Conservation (phyloP, 257 asterid species). For the Oldenlandia corymbosa region DNA sequence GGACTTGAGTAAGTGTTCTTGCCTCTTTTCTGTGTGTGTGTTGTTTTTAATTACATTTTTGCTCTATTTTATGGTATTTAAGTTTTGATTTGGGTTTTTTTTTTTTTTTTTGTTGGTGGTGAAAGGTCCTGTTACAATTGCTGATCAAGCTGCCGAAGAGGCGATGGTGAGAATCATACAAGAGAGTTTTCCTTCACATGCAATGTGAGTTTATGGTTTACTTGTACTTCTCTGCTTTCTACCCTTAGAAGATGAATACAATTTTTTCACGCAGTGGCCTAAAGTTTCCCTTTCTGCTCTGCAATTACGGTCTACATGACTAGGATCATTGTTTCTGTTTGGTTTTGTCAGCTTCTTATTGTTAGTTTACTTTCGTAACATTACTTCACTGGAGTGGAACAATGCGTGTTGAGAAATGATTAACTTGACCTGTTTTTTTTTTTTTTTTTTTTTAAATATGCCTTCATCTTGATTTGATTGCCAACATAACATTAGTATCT, state of each 20-base stretch:
- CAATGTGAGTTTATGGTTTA: constrained; percentile 46
- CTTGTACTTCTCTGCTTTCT: not conserved
- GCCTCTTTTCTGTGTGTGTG: not conserved
- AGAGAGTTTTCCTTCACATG: constrained; percentile 69
- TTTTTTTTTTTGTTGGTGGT: not conserved
- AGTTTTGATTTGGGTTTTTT: not conserved
- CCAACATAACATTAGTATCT: not conserved
- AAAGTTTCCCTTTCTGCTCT: not conserved
- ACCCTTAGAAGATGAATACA: not conserved
- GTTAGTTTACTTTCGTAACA: too few relatives aligned
- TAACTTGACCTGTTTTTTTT: too few relatives aligned
- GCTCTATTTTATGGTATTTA: not conserved
- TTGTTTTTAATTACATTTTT: too few relatives aligned
- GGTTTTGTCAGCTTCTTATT: too few relatives aligned
- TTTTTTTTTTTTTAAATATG: not conserved
- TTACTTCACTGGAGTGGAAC: too few relatives aligned
- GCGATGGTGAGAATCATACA: constrained; percentile 75
- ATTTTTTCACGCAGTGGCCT: not conserved
- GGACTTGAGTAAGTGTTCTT: constrained; percentile 58
- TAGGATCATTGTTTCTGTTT: too few relatives aligned
- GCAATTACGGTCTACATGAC: too few relatives aligned
- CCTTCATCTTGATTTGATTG: too few relatives aligned
- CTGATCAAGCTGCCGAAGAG: constrained; percentile 92
- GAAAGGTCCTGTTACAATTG: constrained; percentile 94
- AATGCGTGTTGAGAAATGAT: too few relatives aligned